These are phyloP conservation scores for Sugiyamaella grinbergsii DNA, from an alignment of 1,139 yeast species.

Conservation along the genomic window DNA sequence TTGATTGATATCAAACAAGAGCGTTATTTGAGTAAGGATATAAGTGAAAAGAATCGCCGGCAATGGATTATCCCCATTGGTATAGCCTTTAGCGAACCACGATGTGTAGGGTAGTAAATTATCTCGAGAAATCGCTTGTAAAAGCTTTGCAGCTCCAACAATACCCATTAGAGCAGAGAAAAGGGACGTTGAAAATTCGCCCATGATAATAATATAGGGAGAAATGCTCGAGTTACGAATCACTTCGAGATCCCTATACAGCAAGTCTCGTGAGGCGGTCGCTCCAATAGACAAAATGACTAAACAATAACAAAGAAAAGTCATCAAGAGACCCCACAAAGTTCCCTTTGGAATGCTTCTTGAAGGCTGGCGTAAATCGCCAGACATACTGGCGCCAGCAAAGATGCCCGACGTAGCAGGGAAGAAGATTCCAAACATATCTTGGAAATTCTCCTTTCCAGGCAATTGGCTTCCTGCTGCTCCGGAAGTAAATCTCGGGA, in stretches of 20 bases:
- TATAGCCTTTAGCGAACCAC: slow-evolving; percentile 55
- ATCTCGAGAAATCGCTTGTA: slow-evolving; percentile 90
- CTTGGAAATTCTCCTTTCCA: slow-evolving; percentile 71
- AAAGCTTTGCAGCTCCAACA: slow-evolving; percentile 88
- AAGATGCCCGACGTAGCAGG: slow-evolving; percentile 98
- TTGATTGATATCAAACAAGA: slow-evolving; percentile 87
- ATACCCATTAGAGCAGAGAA: slow-evolving; percentile 94
- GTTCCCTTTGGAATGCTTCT: slow-evolving; percentile 90
- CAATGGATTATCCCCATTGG: slow-evolving; percentile 52
- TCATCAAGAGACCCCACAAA: slow-evolving; percentile 70
- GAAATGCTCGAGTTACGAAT: slow-evolving; percentile 77
- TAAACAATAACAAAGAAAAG: slow-evolving; percentile 69
- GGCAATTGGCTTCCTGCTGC: slow-evolving; percentile 86
- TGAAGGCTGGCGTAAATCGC: slow-evolving; percentile 85
- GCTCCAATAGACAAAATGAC: slow-evolving; percentile 81
- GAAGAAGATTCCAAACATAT: slow-evolving; percentile 90
- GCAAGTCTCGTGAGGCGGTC: slow-evolving; percentile 74
- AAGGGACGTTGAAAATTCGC: slow-evolving; percentile 85
- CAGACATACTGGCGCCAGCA: slow-evolving; percentile 99
- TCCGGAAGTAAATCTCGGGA: slow-evolving; percentile 80
- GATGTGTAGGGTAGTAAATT: slow-evolving; percentile 75
- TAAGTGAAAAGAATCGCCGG: slow-evolving; percentile 75
- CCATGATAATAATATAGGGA: slow-evolving; percentile 72
- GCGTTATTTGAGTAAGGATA: slow-evolving; percentile 75
- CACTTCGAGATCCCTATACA: slow-evolving; percentile 77